Base-by-base conservation (phyloP, 1,284 basidiomycete species). In the Ceratobasidium sp. region DNA sequence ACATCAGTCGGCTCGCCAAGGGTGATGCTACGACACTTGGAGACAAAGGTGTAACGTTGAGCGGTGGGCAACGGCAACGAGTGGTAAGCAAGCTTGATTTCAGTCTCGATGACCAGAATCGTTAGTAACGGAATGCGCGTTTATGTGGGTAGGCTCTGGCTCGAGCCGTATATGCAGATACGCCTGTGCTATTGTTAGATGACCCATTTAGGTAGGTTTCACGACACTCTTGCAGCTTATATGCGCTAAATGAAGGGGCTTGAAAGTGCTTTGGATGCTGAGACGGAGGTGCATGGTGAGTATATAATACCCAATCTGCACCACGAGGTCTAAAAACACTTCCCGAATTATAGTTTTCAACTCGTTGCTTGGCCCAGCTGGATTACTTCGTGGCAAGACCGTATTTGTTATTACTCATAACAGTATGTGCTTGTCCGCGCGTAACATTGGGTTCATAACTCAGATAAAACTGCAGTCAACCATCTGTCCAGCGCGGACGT, bases 21-120 rank as follows among this genome's bases (percentile, higher is more conserved):
- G 76, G 76, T 0, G 78, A 81, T 65, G 77, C 71, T 44, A 80
- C 76, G 19, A 25, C 78, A 15, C 32, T 81, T 19, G 76, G 74
- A 15, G 81, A 79, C 34, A 80, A 77, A 8, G 81, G 81, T n/a
- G 46, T 52, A 15, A 67, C 65, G 6, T 44, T 82, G 0, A 82
- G 81, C 51, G 81, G 81, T 19, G 81, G 81, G 1, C 81, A 82
- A 49, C 71, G 78, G 64, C 81, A 82, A 52, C 78, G 81, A 1
- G 79, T 81, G 34, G 81, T 81, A 46, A 62, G 80, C 61, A 19
- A 15, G 2, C 5, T 49, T 19, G 9, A 49, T 13, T 49, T 49
- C 46, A 49, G 46, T 19, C 8, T 2, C 19, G 17, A 11, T 34
- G 46, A 22, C 15, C 4, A 25, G 15, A 1, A 15, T 15, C 2